Conservation (phyloP, 306 rosid genomes). For the Crotalaria pallida region DNA sequence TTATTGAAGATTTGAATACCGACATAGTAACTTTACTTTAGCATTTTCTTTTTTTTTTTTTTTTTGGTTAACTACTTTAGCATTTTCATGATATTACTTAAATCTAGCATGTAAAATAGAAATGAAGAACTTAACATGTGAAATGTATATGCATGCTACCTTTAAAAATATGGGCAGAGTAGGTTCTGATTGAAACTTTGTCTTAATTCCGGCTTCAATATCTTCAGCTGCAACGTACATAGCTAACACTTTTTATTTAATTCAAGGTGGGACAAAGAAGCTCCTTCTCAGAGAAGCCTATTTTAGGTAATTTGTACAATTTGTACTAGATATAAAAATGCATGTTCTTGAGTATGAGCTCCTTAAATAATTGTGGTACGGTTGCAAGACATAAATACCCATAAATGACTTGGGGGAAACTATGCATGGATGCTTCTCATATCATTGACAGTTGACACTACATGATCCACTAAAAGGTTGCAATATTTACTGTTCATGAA, state of each 20-base stretch:
- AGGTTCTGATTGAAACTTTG: constrained; percentile 70
- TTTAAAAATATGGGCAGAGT: constrained; percentile 78
- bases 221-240: constrained; percentile 82
- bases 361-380: neutral
- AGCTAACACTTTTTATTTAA: constrained; percentile 12
- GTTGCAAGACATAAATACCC: constrained; percentile 6
- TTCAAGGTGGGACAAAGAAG: constrained; percentile 5
- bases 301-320: neutral
- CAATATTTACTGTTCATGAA: neutral
- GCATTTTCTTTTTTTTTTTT: too few species aligned
- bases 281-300: constrained; percentile 13
- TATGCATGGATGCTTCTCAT: constrained; percentile 30
- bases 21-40: neutral
- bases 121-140: neutral
- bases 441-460: constrained; percentile 9
- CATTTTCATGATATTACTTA: too few species aligned
- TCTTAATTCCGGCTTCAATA: constrained; percentile 68
- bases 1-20: constrained; percentile 28
- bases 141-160: constrained; percentile 39
- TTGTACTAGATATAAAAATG: neutral
- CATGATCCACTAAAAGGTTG: constrained; percentile 20
- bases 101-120: too few species aligned
- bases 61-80: too few species aligned
- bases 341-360: neutral
- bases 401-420: neutral